Conservation (phyloP, 345 rosid genomes). For the Sonneratia alba region DNA sequence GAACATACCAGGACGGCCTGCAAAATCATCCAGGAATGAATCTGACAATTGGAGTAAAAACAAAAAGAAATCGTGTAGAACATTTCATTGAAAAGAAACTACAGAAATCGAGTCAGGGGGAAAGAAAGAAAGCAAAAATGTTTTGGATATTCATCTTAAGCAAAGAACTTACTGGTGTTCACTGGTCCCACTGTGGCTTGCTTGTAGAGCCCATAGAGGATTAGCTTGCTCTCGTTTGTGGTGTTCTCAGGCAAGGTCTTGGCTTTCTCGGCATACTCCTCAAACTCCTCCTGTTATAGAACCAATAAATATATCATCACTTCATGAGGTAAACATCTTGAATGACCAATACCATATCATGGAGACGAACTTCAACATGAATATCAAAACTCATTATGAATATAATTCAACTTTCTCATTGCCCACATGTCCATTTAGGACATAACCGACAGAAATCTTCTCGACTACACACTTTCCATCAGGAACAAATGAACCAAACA, state of each 20-base stretch:
- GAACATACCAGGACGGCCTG: slow-evolving; percentile 22
- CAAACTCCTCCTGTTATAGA: slow-evolving; percentile 16
- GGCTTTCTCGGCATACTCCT: slow-evolving; percentile 22
- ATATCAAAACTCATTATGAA: neutral
- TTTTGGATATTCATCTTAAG: neutral
- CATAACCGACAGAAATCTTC: neutral
- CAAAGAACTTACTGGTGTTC: slow-evolving; percentile 11
- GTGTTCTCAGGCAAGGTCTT: slow-evolving; percentile 19
- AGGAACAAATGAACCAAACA: neutral
- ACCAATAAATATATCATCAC: neutral
- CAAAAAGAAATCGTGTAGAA: neutral
- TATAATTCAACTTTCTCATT: neutral
- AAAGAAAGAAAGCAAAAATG: neutral
- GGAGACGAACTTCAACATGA: neutral
- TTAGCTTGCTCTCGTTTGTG: slow-evolving; percentile 21
- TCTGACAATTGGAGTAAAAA: neutral
- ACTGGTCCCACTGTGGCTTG: slow-evolving; percentile 21
- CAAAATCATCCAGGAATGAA: neutral
- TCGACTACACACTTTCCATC: neutral
- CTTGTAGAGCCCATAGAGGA: slow-evolving; percentile 27
- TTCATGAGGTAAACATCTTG: neutral
- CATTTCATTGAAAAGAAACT: neutral
- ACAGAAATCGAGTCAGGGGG: neutral
- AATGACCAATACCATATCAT: neutral
- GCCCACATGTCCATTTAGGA: neutral